phyloP scores from a whole-genome alignment of 2,329 filamentous ascomycete genomes.

The Cytospora piceicola region DNA sequence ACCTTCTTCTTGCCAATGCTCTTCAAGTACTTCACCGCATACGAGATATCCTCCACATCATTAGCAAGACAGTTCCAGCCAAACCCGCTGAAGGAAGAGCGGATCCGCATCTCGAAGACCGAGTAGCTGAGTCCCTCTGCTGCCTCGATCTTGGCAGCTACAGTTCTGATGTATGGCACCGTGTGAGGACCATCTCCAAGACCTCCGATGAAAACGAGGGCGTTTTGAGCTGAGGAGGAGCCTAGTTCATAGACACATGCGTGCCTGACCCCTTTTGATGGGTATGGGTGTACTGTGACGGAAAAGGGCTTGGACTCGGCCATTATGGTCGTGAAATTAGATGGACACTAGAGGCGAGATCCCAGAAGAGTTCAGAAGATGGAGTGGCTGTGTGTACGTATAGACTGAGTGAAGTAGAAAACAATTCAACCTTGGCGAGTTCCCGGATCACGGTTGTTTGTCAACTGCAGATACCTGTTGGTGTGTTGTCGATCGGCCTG shows the following conservation, averaged over 20 bases:
- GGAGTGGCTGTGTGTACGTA: background rate
- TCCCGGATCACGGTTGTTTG: background rate
- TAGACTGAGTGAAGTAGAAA: background rate
- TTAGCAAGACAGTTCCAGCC: conserved; percentile 54
- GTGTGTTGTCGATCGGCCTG: background rate
- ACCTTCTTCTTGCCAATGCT: conserved; percentile 54
- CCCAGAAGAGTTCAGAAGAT: too few relatives aligned
- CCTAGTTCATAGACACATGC: conserved; percentile 36
- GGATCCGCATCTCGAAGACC: conserved; percentile 60
- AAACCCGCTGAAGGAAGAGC: conserved; percentile 58
- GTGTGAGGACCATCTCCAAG: conserved; percentile 71
- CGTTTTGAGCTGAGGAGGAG: conserved; percentile 46
- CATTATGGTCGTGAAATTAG: conserved; percentile 24
- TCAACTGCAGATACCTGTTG: background rate
- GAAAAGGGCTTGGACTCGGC: conserved; percentile 28
- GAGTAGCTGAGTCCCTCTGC: conserved; percentile 50
- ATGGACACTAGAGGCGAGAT: background rate
- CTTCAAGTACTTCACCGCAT: conserved; percentile 58
- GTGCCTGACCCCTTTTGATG: conserved; percentile 32
- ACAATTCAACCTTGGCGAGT: background rate
- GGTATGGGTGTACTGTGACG: conserved; percentile 37
- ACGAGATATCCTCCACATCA: conserved; percentile 58
- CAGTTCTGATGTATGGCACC: conserved; percentile 57
- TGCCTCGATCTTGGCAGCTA: conserved; percentile 50
- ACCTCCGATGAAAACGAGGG: conserved; percentile 71